These are phyloP conservation scores for Paramecium caudatum DNA, from an alignment of 73 alveolate genomes.

Conservation along the genomic window DNA sequence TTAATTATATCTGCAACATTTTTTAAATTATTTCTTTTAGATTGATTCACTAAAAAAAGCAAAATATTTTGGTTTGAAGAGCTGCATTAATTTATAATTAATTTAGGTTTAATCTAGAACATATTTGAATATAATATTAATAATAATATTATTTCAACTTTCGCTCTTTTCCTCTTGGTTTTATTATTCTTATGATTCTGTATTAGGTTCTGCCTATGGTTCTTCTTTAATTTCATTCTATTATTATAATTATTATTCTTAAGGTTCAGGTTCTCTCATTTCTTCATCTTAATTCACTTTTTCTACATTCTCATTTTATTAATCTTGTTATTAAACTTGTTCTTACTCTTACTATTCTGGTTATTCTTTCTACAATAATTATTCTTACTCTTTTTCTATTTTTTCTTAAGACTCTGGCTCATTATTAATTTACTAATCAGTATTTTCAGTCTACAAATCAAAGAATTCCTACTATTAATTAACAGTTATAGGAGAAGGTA, in stretches of 20 bases:
- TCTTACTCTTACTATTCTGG: background rate
- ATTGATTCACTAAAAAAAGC: constrained; percentile 46
- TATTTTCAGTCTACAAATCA: no score
- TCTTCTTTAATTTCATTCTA: background rate
- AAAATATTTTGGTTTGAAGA: constrained; percentile 21
- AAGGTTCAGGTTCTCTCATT: no score
- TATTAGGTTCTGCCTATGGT: no score
- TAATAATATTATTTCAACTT: no score
- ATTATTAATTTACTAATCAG: no score
- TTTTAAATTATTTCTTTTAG: background rate
- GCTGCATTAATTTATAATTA: background rate
- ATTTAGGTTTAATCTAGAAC: no score
- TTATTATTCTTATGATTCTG: no score
- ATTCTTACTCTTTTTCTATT: background rate
- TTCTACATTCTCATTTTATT: background rate
- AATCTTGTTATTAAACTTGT: background rate
- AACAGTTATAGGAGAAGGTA: background rate
- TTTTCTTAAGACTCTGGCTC: background rate
- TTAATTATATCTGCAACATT: constrained; percentile 71
- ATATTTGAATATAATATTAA: no score
- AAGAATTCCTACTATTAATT: background rate
- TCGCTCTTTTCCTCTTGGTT: no score
- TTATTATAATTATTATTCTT: background rate
- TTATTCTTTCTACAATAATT: background rate
- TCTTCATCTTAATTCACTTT: no score